Evolutionary conservation across 2,329 filamentous ascomycete species (phyloP), one percentile per base, ranked within the genome.

Genomic region (Thyridium curvatum): DNA sequence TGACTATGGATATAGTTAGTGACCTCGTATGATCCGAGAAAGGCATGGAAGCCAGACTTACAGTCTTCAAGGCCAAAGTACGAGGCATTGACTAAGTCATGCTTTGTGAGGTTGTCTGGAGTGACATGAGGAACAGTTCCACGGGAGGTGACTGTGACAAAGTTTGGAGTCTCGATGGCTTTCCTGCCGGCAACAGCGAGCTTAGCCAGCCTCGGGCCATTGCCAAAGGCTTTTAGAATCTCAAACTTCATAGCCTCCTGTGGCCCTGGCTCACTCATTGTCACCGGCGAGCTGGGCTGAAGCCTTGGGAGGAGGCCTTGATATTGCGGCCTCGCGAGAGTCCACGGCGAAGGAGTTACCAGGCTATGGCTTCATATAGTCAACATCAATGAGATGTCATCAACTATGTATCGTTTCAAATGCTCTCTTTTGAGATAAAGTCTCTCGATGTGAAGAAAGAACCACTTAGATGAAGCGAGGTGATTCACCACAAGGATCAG

Each of bases 11-110:
- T 46, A n/a, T 30, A 18, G 32, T 41, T 40, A 41, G 32, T 34
- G 10, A 9, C 12, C 21, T 8, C 18, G n/a, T 5, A 8, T 9
- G 18, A 32, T 18, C 12, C 0, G n/a, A 6, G 2, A 26, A 15
- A 34, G 9, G 14, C 2, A 18, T 3, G 10, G 10, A 30, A 18
- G 61, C 4, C 37, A 6, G 3, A 62, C 85, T 62, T 72, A 96
- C 93, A 97, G 61, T 98, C 93, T 69, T 98, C 93, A 18, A 97
- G 66, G 1, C 84, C 86, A 53, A 93, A 69, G 56, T 94, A 94
- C 3, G 86, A 71, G 18, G 84, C 85, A 18, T 69, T 67, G 42
- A 94, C 69, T 5, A 73, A 58, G 1, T 82, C 80, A 52, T 84
- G 70, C 40, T 78, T 81, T 31, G 64, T 59, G 47, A 93, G 69